Conservation (phyloP, 2,329 filamentous ascomycete species). For the Calonectria honghensis region DNA sequence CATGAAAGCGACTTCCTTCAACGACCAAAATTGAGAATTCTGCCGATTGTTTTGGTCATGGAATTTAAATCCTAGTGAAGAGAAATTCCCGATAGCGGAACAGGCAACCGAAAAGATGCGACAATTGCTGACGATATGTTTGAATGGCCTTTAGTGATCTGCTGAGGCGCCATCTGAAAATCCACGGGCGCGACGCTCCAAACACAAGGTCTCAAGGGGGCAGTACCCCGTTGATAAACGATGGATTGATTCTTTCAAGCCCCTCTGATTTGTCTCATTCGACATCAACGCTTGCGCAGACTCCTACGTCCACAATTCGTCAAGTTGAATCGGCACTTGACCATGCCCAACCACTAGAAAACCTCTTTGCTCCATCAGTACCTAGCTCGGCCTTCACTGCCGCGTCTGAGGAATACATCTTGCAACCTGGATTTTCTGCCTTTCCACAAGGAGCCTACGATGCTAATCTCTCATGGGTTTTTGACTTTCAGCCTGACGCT, state of each 20-base stretch:
- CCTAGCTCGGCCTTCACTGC: background rate
- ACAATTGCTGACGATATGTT: background rate
- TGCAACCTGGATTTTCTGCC: background rate
- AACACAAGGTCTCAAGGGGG: background rate
- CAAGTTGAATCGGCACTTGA: conserved; percentile 2
- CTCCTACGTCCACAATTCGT: background rate
- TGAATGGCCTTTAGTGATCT: background rate
- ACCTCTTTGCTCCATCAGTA: conserved; percentile 3
- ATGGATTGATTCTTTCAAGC: background rate
- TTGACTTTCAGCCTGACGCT: conserved; percentile 4
- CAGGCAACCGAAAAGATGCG: too few relatives aligned
- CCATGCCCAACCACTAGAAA: conserved; percentile 7
- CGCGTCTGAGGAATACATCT: background rate
- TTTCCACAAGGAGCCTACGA: conserved; percentile 21
- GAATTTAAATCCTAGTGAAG: background rate
- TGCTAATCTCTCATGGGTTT: conserved; percentile 16
- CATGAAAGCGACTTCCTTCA: background rate
- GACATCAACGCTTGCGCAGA: background rate
- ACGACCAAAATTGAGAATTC: background rate
- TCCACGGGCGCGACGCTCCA: background rate
- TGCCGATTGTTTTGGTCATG: background rate
- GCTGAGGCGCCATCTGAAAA: conserved; percentile 10
- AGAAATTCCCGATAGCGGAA: background rate
- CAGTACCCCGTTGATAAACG: background rate
- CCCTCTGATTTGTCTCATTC: background rate